Conservation (phyloP, 805 yeast genomes). For the Priceomyces melissophilus region DNA sequence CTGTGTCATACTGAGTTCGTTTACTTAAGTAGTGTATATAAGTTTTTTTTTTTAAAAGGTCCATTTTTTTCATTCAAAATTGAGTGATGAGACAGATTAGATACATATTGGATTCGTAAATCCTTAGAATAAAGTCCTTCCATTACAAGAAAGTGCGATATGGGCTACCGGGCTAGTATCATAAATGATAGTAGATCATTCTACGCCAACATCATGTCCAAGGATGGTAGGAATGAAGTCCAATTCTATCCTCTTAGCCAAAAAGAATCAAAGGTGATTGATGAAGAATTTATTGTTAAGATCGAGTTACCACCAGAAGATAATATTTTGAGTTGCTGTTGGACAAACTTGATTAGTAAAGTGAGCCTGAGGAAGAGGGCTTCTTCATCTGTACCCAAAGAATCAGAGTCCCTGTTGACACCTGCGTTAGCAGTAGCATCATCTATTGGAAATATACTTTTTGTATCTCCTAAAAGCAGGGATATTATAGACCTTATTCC, state of each 20-base stretch:
- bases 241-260: constrained; percentile 33
- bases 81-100: too few species aligned
- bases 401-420: neutral
- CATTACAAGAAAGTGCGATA: neutral
- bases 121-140: too few species aligned
- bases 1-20: neutral
- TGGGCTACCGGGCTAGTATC: constrained; percentile 7
- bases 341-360: constrained; percentile 23
- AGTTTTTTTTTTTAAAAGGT: too few species aligned
- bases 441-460: constrained; percentile 35
- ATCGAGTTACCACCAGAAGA: constrained; percentile 43
- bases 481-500: constrained; percentile 36
- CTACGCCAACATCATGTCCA: constrained; percentile 38
- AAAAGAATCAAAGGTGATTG: constrained; percentile 9
- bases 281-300: constrained; percentile 20
- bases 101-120: too few species aligned
- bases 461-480: constrained; percentile 43
- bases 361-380: neutral
- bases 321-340: constrained; percentile 29
- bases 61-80: too few species aligned
- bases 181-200: constrained; percentile 28
- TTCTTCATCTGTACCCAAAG: neutral
- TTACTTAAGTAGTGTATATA: too few species aligned
- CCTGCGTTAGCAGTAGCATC: constrained; percentile 27
- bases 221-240: constrained; percentile 45